These are phyloP conservation scores for Entamoeba dispar DNA, from an alignment of 208 protist genomes.

Conservation along the genomic window DNA sequence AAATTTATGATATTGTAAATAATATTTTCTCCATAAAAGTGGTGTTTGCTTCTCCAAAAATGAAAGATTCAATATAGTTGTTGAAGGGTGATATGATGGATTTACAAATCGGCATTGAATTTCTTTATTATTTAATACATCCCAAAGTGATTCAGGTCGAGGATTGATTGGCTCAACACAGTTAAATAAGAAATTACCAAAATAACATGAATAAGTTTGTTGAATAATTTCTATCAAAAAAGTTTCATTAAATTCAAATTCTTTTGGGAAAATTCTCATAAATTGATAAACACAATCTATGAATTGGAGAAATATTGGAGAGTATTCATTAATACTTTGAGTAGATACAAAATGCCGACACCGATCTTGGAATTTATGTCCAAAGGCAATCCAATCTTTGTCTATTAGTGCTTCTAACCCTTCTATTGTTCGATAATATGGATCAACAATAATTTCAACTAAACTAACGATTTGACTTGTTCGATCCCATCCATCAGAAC, in stretches of 20 bases:
- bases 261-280: conserved; percentile 12
- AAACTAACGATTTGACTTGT: conserved; percentile 62
- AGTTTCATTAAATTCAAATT: conserved; percentile 41
- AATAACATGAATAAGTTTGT: background rate
- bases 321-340: conserved; percentile 1
- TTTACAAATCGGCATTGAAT: background rate
- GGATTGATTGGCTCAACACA: background rate
- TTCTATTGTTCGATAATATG: conserved; percentile 58
- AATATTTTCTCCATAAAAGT: background rate
- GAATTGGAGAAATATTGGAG: conserved; percentile 47
- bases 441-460: conserved; percentile 66
- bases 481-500: conserved; percentile 75
- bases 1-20: background rate
- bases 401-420: conserved; percentile 61
- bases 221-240: conserved; percentile 35
- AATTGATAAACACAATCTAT: conserved; percentile 43
- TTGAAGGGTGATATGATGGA: background rate
- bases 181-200: conserved; percentile 37
- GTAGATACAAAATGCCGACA: background rate
- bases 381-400: conserved; percentile 73
- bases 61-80: background rate
- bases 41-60: background rate
- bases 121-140: background rate
- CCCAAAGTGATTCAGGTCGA: background rate
- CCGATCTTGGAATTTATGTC: conserved; percentile 59